Evolutionary conservation across 352 stramenopile genomes (phyloP).

Genomic region (Hyaloperonospora brassicae): DNA sequence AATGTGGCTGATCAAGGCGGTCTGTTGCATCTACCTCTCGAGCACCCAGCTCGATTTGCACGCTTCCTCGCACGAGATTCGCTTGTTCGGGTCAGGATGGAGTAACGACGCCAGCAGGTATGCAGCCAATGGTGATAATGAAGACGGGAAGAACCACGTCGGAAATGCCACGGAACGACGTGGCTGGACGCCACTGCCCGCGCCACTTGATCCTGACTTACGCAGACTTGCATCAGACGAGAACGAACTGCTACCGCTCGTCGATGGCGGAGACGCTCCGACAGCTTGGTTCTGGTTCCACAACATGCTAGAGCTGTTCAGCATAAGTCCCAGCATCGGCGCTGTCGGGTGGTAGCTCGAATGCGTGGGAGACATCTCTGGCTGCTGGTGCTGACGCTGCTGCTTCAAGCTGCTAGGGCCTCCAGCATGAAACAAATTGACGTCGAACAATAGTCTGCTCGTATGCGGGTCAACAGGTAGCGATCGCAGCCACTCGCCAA

Average conservation of each 20-base stretch:
- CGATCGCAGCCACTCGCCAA: constrained; percentile 87
- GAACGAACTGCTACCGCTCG: constrained; percentile 19
- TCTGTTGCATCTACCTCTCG: constrained; percentile 24
- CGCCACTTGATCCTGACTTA: constrained; percentile 19
- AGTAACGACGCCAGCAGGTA: constrained; percentile 72
- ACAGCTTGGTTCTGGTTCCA: constrained; percentile 26
- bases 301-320: constrained; percentile 31
- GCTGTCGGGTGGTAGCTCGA: constrained; percentile 26
- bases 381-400: constrained; percentile 9
- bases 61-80: constrained; percentile 75
- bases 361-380: constrained; percentile 16
- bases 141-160: constrained; percentile 77
- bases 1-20: constrained; percentile 8
- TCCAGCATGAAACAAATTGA: constrained; percentile 35
- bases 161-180: constrained; percentile 58
- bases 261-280: constrained; percentile 18
- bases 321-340: constrained; percentile 31
- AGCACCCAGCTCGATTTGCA: constrained; percentile 67
- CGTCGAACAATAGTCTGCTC: constrained; percentile 56
- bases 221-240: constrained; percentile 15
- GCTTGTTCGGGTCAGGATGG: constrained; percentile 75
- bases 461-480: constrained; percentile 54
- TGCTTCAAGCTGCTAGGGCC: constrained; percentile 10
- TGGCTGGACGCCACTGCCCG: constrained; percentile 10
- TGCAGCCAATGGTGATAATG: constrained; percentile 51